Percentiles rank a stretch among this genome's conserved stretches.
Conservation (phyloP, 208 protist genomes). For the Vickermania spadyakhi region DNA sequence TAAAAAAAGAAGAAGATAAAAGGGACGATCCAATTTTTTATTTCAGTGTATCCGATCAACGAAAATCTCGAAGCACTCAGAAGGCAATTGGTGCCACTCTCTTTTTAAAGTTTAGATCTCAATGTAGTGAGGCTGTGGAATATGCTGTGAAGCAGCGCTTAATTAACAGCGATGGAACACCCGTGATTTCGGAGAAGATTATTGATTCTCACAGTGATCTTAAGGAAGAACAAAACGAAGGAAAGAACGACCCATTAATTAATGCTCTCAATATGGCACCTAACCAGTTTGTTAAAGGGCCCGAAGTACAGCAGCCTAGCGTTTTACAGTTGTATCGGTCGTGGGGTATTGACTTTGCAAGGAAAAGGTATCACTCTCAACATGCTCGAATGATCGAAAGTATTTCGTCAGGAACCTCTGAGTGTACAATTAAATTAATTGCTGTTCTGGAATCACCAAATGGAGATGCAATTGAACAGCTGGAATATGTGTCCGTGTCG, state of each 20-base stretch:
- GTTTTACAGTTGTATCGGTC: background rate
- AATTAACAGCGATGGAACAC: conserved; percentile 28
- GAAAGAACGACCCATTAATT: background rate
- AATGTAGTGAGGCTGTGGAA: conserved; percentile 22
- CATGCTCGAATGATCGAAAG: background rate
- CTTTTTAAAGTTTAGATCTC: conserved; percentile 21
- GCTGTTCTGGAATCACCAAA: background rate
- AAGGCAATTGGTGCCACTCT: conserved; percentile 44
- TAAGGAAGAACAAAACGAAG: too few species aligned
- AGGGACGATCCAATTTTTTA: too few species aligned
- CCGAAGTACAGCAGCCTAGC: background rate
- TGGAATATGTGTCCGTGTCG: background rate
- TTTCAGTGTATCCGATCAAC: too few species aligned
- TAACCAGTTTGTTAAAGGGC: background rate
- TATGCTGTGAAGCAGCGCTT: conserved; percentile 26
- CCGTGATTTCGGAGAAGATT: conserved; percentile 9
- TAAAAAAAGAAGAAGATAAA: too few species aligned
- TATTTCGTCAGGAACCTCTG: background rate
- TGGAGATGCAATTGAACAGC: background rate
- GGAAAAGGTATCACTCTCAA: background rate
- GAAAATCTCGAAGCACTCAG: conserved; percentile 57
- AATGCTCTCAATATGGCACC: background rate
- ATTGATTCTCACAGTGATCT: too few species aligned
- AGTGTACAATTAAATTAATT: background rate
- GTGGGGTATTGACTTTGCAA: background rate